Evolutionary conservation across 345 rosid species (phyloP).

Genomic region (Populus deltoides): DNA sequence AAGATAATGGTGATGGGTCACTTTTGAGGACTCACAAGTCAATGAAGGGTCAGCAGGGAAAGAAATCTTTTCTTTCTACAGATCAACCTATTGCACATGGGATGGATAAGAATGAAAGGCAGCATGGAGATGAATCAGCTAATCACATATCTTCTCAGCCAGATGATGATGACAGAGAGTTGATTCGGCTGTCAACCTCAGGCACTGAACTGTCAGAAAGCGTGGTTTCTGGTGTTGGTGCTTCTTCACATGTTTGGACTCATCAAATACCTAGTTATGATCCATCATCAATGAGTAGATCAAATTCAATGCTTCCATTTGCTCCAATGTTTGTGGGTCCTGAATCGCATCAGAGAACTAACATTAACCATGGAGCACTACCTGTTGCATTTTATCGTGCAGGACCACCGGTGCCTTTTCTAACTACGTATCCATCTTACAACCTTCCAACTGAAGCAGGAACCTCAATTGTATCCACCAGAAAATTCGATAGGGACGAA

Average conservation of each 20-base stretch:
- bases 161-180: constrained; percentile 6
- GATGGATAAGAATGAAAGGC: constrained; percentile 3
- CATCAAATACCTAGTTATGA: constrained; percentile 12
- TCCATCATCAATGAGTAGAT: constrained; percentile 7
- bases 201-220: constrained; percentile 10
- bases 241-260: constrained; percentile 8
- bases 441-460: constrained; percentile 20
- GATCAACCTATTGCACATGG: constrained; percentile 7
- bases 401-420: constrained; percentile 26
- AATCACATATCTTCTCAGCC: constrained; percentile 5
- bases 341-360: background rate
- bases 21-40: constrained; percentile 8
- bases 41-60: constrained; percentile 2
- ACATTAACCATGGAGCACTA: background rate
- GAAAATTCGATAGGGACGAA: constrained; percentile 1
- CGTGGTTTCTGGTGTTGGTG: background rate
- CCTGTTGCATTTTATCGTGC: constrained; percentile 21
- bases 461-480: background rate
- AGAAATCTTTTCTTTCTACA: background rate
- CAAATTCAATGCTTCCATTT: constrained; percentile 4
- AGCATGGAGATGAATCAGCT: background rate
- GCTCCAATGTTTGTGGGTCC: constrained; percentile 15
- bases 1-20: constrained; percentile 14
- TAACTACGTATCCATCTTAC: constrained; percentile 19
- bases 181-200: constrained; percentile 2